These are phyloP conservation scores for Leucocoprinus leucothites DNA, from an alignment of 768 basidiomycete genomes.

Conservation along the genomic window DNA sequence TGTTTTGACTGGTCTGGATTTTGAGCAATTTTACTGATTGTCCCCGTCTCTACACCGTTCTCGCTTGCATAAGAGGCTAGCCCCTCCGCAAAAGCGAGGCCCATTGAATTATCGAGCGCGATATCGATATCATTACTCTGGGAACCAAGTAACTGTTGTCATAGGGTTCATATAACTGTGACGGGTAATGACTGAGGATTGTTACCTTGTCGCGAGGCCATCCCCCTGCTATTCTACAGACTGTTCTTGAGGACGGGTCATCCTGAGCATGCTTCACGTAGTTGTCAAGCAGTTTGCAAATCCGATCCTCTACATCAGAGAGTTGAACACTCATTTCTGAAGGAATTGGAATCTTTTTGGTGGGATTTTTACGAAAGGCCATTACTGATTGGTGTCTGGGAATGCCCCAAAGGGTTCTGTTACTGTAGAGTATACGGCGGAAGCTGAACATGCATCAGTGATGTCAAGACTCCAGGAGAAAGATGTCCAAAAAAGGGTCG, in stretches of 20 bases:
- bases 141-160: conserved; percentile 66
- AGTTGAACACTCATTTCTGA: conserved; percentile 45
- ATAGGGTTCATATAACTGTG: conserved; percentile 1
- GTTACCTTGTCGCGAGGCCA: conserved; percentile 98
- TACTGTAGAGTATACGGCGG: not conserved
- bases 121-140: conserved; percentile 93
- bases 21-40: conserved; percentile 79
- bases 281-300: conserved; percentile 79
- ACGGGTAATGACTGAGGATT: not conserved
- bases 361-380: conserved; percentile 14
- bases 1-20: conserved; percentile 99
- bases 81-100: conserved; percentile 79
- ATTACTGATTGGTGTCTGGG: conserved; percentile 13
- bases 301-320: conserved; percentile 60
- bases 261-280: conserved; percentile 58
- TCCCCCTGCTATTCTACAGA: conserved; percentile 92
- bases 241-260: conserved; percentile 50
- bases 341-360: conserved; percentile 19
- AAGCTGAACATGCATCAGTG: conserved; percentile 11
- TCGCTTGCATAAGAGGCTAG: conserved; percentile 60
- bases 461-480: not conserved
- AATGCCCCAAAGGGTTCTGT: not conserved
- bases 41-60: conserved; percentile 51
- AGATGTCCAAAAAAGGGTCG: not conserved
- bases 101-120: conserved; percentile 87